phyloP scores from a whole-genome alignment of 495 filamentous ascomycete genomes.

The Aspergillus sclerotiicarbonarius region DNA sequence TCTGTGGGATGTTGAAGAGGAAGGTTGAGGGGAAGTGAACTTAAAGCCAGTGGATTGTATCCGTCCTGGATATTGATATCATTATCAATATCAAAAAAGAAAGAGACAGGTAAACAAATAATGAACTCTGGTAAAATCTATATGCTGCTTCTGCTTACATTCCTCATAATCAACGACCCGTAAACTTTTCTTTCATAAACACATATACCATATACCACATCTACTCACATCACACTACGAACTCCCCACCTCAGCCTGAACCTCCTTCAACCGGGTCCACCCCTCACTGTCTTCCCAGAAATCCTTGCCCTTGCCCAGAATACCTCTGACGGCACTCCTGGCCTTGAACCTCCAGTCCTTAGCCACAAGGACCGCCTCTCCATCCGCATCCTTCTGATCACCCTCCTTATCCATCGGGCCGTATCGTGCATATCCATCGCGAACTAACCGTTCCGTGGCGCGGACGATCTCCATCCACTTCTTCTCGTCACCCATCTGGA shows the following conservation, averaged over 20 bases:
- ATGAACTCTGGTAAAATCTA: not conserved
- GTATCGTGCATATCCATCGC: constrained; percentile 49
- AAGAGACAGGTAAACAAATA: not conserved
- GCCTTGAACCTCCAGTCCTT: constrained; percentile 84
- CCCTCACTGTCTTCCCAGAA: constrained; percentile 75
- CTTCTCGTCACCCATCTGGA: constrained; percentile 50
- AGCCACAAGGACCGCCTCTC: constrained; percentile 42
- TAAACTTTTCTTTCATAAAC: not conserved
- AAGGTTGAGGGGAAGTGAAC: constrained; percentile 37
- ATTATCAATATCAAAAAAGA: not conserved
- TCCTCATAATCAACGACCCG: not conserved
- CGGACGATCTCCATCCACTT: constrained; percentile 47
- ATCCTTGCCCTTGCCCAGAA: constrained; percentile 79
- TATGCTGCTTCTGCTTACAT: not conserved
- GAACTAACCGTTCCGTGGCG: constrained; percentile 47
- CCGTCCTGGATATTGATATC: too few relatives aligned
- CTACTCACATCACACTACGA: constrained; percentile 6
- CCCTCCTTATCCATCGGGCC: constrained; percentile 40
- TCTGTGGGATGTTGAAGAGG: constrained; percentile 74
- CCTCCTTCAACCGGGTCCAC: constrained; percentile 61
- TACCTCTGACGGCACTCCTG: constrained; percentile 72
- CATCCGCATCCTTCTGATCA: constrained; percentile 24
- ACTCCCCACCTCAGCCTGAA: constrained; percentile 39
- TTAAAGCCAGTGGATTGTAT: not conserved
- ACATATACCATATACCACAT: not conserved